Base-by-base conservation (phyloP, 257 asterid genomes). In the Penstemon eatonii region DNA sequence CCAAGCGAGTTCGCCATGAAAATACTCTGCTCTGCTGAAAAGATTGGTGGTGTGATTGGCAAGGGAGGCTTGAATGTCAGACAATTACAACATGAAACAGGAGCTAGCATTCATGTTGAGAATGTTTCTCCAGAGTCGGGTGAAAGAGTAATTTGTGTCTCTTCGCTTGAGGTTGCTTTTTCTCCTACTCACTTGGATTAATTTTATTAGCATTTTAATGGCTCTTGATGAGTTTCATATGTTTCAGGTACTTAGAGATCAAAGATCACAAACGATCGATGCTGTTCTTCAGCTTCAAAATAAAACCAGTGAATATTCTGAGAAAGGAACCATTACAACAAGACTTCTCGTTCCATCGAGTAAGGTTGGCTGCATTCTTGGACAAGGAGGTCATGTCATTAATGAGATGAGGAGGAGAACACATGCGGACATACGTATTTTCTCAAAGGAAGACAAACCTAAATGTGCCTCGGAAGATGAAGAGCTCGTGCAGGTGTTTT, bases 371-470 rank as follows among this genome's bases (percentile, higher is more conserved):
- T 88, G 97, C 84, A 73, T 91, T 84, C 83, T 88, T 78, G 95
- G 97, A 68, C 88, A 91, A 85, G 91, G 91, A 63, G 96, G 97
- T 51, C 86, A 79, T 58, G 79, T 91, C 58, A 86, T 88, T 71
- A 91, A 80, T 79, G 97, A 86, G 76, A 85, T 88, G 97, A 85
- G 97, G 66, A 86, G 92, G 84, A 84, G 97, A 76, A 91, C 95
- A 6, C 82, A 79, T 36, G 97, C 95, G 6, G 95, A 88, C 59
- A 91, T 91, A 68, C 95, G 88, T 68, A 90, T 91, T 70, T 75
- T 80, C 78, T 85, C 95, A 63, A 81, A 83, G 82, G 89, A 82
- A 75, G 92, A 84, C 41, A 91, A 82, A 70, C 91, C 95, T 60
- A 84, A 76, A 74, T 88, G 91, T 15, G 95, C 96, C 44, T 81